These are phyloP conservation scores for Vigna reflexopilosa DNA, from an alignment of 306 rosid species.

Conservation along the genomic window DNA sequence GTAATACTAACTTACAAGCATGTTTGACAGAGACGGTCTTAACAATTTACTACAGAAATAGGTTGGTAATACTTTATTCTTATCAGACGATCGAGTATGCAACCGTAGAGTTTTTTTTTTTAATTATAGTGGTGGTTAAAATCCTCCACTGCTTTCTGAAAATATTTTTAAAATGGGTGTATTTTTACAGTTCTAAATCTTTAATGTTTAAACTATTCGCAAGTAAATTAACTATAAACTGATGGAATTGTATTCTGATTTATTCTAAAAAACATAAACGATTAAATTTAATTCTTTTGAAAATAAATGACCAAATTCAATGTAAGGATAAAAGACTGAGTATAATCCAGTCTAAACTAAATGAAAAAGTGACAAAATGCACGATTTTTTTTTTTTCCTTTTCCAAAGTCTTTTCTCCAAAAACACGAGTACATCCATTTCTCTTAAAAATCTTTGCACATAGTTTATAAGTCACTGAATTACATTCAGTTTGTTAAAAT, in stretches of 20 bases:
- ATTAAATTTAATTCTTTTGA: too few relatives aligned
- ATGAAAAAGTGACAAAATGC: neutral
- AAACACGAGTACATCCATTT: neutral
- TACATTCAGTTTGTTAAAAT: slow-evolving; percentile 13
- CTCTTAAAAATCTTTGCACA: neutral
- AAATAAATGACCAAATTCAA: too few relatives aligned
- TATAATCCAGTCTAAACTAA: neutral
- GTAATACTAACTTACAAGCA: neutral
- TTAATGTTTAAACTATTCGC: too few relatives aligned
- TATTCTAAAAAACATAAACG: too few relatives aligned
- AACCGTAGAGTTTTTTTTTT: neutral
- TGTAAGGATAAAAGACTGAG: too few relatives aligned
- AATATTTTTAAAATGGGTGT: too few relatives aligned
- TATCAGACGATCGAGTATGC: slow-evolving; percentile 6
- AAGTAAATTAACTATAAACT: too few relatives aligned
- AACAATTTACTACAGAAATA: neutral
- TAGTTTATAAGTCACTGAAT: neutral
- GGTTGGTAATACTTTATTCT: neutral
- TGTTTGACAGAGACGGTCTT: neutral
- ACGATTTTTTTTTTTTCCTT: neutral
- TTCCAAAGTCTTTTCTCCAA: neutral
- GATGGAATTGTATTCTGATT: too few relatives aligned
- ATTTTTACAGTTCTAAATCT: too few relatives aligned
- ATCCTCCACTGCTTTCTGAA: too few relatives aligned
- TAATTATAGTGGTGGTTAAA: too few relatives aligned